Conservation (phyloP, 441 rosid species). For the Gossypium davidsonii region DNA sequence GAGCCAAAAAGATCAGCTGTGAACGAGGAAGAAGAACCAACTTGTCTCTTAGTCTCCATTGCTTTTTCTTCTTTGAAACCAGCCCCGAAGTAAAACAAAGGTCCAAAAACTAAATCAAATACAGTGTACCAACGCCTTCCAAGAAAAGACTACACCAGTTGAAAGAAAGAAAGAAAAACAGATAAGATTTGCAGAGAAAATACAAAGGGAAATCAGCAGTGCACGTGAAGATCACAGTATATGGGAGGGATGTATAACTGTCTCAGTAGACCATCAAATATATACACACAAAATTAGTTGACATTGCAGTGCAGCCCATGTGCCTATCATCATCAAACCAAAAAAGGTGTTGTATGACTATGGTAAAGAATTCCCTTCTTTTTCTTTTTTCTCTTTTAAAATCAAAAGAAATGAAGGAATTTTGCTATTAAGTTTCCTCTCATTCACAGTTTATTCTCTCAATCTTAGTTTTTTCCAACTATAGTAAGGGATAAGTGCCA, state of each 20-base stretch:
- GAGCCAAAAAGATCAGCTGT: constrained; percentile 61
- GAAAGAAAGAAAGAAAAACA: constrained; percentile 8
- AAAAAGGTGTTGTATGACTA: constrained; percentile 2
- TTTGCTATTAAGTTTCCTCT: constrained; percentile 14
- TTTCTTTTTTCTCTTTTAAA: neutral
- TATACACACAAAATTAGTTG: constrained; percentile 1
- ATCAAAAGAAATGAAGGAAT: constrained; percentile 18
- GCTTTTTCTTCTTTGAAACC: constrained; percentile 5
- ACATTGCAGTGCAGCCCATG: constrained; percentile 38
- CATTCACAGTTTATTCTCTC: constrained; percentile 13
- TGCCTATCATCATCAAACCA: constrained; percentile 22
- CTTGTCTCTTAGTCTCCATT: constrained; percentile 55
- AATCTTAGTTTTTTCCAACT: constrained; percentile 7
- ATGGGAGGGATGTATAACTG: neutral
- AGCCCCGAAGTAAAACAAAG: neutral
- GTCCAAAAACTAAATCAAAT: neutral
- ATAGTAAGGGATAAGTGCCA: constrained; percentile 41
- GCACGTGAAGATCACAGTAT: constrained; percentile 15
- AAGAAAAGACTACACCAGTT: neutral
- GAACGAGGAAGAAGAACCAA: constrained; percentile 43
- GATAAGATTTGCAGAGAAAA: constrained; percentile 16
- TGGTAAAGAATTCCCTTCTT: neutral
- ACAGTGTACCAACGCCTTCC: constrained; percentile 4
- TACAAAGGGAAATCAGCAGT: constrained; percentile 10
- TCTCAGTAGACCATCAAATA: neutral